phyloP scores from a whole-genome alignment of 306 rosid species.

The Medicago lupulina region DNA sequence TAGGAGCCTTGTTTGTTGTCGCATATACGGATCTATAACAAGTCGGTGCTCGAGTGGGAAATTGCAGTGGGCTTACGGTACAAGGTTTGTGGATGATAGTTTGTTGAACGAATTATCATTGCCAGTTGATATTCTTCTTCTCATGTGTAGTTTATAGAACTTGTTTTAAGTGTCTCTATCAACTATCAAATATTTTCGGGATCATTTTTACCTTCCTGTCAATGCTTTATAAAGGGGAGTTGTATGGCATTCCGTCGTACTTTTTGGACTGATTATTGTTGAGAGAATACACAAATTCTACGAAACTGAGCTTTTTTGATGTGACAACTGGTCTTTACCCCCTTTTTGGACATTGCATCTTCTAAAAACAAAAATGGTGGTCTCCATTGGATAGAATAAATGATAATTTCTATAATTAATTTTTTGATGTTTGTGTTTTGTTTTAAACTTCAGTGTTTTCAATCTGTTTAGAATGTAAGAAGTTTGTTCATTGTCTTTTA shows the following conservation, averaged over 20 bases:
- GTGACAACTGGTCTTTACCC: not conserved
- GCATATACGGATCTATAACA: conserved; percentile 85
- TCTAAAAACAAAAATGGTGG: conserved; percentile 9
- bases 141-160: not conserved
- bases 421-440: conserved; percentile 4
- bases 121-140: not conserved
- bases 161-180: not conserved
- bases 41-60: conserved; percentile 97
- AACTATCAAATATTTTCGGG: not conserved
- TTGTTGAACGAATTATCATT: conserved; percentile 22
- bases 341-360: not conserved
- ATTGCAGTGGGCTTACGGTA: conserved; percentile 90
- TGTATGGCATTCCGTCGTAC: not conserved
- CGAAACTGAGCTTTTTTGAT: not conserved
- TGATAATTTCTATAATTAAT: not conserved
- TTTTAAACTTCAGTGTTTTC: conserved; percentile 10
- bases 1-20: conserved; percentile 93
- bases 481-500: conserved; percentile 28
- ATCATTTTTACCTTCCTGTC: conserved; percentile 2
- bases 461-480: not conserved
- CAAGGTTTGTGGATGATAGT: conserved; percentile 64
- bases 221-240: not conserved
- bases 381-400: conserved; percentile 7
- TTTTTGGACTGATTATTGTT: conserved; percentile 1
- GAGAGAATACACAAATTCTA: not conserved